Evolutionary conservation across 768 basidiomycete genomes (phyloP).

Genomic region (Termitomyces sp.): DNA sequence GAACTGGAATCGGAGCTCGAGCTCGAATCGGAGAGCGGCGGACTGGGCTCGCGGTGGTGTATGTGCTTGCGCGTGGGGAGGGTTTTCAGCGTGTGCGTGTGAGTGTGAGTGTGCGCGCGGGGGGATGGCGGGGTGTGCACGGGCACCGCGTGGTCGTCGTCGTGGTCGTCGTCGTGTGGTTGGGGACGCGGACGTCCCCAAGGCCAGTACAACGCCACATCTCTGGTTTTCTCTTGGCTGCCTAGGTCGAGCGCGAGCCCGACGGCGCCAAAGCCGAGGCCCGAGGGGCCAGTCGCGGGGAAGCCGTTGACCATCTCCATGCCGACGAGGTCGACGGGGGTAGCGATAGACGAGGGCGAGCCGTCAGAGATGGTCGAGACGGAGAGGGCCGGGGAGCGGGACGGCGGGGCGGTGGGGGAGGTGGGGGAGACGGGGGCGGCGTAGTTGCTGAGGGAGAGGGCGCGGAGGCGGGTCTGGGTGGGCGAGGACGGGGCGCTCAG

Average conservation of each 20-base stretch:
- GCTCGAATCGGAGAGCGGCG: background rate
- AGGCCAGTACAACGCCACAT: conserved; percentile 13
- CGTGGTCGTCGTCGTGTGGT: background rate
- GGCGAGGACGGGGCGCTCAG: conserved; percentile 14
- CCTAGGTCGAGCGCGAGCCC: conserved; percentile 2
- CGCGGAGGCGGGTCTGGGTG: conserved; percentile 24
- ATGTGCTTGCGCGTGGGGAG: background rate
- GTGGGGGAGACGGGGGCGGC: conserved; percentile 30
- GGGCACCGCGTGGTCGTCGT: background rate
- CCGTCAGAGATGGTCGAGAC: background rate
- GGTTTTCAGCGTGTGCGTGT: background rate
- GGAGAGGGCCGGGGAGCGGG: conserved; percentile 2
- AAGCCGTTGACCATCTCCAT: conserved; percentile 3
- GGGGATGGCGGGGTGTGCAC: background rate
- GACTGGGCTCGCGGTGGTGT: background rate
- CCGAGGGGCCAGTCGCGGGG: background rate
- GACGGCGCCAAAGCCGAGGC: background rate
- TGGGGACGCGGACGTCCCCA: conserved; percentile 2
- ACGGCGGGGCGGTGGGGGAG: background rate
- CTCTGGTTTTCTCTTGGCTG: background rate
- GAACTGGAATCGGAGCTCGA: background rate
- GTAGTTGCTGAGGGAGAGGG: conserved; percentile 44
- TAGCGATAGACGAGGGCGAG: conserved; percentile 3
- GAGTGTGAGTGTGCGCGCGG: no score
- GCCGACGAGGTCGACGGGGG: conserved; percentile 7